phyloP scores from a whole-genome alignment of 495 filamentous ascomycete species.

The Lasiosphaeria hispida region DNA sequence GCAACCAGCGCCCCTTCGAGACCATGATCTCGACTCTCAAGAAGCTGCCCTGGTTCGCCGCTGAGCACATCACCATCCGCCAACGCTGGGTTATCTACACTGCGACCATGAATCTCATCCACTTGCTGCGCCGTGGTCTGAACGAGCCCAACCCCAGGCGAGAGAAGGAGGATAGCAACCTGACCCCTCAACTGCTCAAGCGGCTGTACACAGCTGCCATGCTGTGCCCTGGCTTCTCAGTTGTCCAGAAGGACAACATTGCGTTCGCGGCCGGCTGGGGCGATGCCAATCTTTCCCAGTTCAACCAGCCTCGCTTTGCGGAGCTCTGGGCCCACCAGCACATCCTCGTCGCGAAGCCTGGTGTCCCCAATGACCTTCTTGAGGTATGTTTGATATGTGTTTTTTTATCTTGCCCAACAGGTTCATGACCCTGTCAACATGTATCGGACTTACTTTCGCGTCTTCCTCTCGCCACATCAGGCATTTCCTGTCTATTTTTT shows the following conservation, averaged over 20 bases:
- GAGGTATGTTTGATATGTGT: constrained; percentile 35
- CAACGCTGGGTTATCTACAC: constrained; percentile 60
- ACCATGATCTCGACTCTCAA: constrained; percentile 69
- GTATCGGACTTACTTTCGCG: neutral
- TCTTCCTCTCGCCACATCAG: too few relatives aligned
- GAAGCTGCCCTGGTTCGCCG: constrained; percentile 72
- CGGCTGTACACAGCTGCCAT: constrained; percentile 59
- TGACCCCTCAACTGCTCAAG: constrained; percentile 54
- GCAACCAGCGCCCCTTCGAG: constrained; percentile 72
- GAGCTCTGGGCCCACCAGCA: constrained; percentile 41
- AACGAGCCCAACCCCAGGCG: constrained; percentile 30
- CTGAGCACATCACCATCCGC: constrained; percentile 59
- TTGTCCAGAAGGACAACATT: constrained; percentile 57
- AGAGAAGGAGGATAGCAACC: constrained; percentile 34
- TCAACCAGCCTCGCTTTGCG: constrained; percentile 38
- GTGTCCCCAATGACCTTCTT: constrained; percentile 41
- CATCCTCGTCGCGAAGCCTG: constrained; percentile 40
- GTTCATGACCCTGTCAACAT: constrained; percentile 21
- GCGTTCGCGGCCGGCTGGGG: constrained; percentile 26
- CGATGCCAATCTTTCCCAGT: constrained; percentile 20
- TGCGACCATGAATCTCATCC: constrained; percentile 48
- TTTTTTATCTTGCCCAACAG: neutral
- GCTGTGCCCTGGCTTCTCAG: constrained; percentile 62
- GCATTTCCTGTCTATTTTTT: neutral
- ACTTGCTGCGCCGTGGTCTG: constrained; percentile 19